Evolutionary conservation across 805 yeast species (phyloP).

Genomic region (Barnettozyma populi): DNA sequence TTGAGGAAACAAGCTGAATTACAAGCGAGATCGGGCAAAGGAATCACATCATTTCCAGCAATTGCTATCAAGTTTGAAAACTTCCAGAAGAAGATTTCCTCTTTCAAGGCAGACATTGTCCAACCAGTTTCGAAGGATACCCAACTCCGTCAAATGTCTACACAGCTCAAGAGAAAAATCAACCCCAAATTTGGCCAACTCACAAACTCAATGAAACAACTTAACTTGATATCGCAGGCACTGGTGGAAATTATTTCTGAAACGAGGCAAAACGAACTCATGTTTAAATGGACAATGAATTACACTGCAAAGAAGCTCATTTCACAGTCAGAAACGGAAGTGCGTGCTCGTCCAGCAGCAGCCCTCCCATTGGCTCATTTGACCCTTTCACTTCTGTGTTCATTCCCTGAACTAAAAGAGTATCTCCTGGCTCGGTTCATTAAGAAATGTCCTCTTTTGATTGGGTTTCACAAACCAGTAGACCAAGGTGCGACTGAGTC

Average conservation of each 20-base stretch:
- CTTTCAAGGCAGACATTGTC: conserved; percentile 57
- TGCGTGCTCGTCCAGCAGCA: conserved; percentile 68
- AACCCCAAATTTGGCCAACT: conserved; percentile 91
- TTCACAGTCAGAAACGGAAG: conserved; percentile 90
- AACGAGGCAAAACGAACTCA: conserved; percentile 44
- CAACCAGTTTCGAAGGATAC: conserved; percentile 49
- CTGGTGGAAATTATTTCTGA: conserved; percentile 44
- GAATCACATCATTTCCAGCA: conserved; percentile 1
- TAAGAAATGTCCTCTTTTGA: conserved; percentile 83
- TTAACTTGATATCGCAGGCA: conserved; percentile 45
- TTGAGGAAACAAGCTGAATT: conserved; percentile 15
- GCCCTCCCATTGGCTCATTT: conserved; percentile 76
- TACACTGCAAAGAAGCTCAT: conserved; percentile 81
- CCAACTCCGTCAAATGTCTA: conserved; percentile 46
- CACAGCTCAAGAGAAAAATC: conserved; percentile 64
- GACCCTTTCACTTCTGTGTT: conserved; percentile 46
- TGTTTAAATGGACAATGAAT: conserved; percentile 71
- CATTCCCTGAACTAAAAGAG: conserved; percentile 38
- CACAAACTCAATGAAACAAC: conserved; percentile 63
- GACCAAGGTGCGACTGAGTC: background rate
- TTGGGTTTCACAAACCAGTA: conserved; percentile 49
- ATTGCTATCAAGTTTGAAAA: conserved; percentile 27
- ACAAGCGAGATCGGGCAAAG: conserved; percentile 7
- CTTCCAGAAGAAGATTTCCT: conserved; percentile 44
- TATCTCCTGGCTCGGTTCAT: conserved; percentile 68